phyloP scores from a whole-genome alignment of 164 flowering plant species.

The Echeveria elegans region DNA sequence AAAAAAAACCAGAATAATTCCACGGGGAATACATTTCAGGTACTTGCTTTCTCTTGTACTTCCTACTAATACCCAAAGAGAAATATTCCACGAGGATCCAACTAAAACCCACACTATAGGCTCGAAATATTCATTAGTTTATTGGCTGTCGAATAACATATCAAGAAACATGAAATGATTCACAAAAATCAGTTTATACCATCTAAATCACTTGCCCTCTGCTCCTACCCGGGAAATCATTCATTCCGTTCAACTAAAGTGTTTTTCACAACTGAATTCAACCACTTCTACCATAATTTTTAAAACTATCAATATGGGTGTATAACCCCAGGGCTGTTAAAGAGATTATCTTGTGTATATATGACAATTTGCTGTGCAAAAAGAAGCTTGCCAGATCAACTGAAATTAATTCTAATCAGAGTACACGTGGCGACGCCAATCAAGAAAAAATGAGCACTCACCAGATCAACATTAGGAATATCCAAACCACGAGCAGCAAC shows the following conservation, averaged over 20 bases:
- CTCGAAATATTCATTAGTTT: not conserved
- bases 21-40: not conserved
- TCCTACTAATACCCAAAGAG: not conserved
- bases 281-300: not conserved
- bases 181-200: not conserved
- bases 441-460: constrained; percentile 17
- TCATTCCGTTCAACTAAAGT: not conserved
- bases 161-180: not conserved
- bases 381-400: not conserved
- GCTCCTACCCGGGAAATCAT: not conserved
- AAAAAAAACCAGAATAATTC: constrained; percentile 5
- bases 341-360: not conserved
- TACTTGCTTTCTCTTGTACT: not conserved
- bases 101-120: not conserved
- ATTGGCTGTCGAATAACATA: not conserved
- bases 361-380: not conserved
- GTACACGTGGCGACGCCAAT: not conserved
- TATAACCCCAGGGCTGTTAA: not conserved
- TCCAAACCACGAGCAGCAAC: constrained; percentile 88
- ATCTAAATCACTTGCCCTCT: not conserved
- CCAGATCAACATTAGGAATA: constrained; percentile 91
- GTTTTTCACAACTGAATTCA: not conserved
- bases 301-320: not conserved
- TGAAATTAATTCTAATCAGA: not conserved
- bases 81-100: too few species aligned